Evolutionary conservation across 2,329 filamentous ascomycete species (phyloP).

Genomic region (Calycina herbarum): DNA sequence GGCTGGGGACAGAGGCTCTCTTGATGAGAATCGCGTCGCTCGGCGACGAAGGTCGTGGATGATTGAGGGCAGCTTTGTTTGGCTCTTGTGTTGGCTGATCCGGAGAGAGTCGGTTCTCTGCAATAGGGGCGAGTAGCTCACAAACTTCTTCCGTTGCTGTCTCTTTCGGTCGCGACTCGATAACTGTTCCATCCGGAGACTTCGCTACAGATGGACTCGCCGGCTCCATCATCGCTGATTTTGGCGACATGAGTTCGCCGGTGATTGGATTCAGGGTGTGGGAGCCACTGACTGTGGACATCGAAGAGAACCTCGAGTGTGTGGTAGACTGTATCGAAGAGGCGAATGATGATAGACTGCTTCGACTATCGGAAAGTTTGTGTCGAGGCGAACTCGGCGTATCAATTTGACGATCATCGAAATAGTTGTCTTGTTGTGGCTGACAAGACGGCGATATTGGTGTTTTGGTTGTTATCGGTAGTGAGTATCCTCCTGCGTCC

Average conservation of each 20-base stretch:
- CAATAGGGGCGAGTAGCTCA: slow-evolving; percentile 30
- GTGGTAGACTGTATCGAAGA: slow-evolving; percentile 35
- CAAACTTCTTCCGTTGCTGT: slow-evolving; percentile 19
- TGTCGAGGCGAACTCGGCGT: slow-evolving; percentile 32
- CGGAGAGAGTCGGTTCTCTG: slow-evolving; percentile 26
- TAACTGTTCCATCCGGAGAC: not conserved
- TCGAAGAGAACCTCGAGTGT: slow-evolving; percentile 38
- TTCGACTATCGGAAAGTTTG: slow-evolving; percentile 37
- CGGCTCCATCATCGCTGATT: slow-evolving; percentile 14
- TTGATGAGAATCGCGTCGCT: slow-evolving; percentile 38
- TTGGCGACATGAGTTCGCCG: slow-evolving; percentile 16
- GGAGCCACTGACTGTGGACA: slow-evolving; percentile 34
- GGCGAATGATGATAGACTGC: slow-evolving; percentile 37
- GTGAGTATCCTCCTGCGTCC: slow-evolving; percentile 40
- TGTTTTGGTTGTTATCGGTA: slow-evolving; percentile 31
- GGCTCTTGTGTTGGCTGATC: slow-evolving; percentile 5
- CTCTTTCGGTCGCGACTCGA: slow-evolving; percentile 7
- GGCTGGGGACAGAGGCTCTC: slow-evolving; percentile 27
- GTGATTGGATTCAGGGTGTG: slow-evolving; percentile 12
- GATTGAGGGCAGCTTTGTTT: slow-evolving; percentile 2
- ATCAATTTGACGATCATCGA: slow-evolving; percentile 28
- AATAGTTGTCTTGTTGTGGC: slow-evolving; percentile 20
- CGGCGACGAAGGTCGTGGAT: slow-evolving; percentile 33
- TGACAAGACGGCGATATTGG: slow-evolving; percentile 18
- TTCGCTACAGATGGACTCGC: slow-evolving; percentile 5